Evolutionary conservation across 83 land plant species (phyloP).

Genomic region (Diphasiastrum complanatum): DNA sequence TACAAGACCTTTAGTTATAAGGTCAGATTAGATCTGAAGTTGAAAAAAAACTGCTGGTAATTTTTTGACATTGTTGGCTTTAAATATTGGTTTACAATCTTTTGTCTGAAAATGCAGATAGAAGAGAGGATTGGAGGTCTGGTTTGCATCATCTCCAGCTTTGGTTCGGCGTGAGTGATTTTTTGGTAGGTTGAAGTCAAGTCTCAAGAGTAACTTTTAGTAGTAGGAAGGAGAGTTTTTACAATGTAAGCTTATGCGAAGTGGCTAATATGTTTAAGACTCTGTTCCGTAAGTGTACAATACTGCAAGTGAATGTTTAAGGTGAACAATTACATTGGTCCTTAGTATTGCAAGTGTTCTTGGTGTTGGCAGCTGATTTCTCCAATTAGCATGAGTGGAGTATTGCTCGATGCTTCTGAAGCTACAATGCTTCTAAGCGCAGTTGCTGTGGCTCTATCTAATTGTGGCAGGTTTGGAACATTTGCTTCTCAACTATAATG

Average conservation of each 20-base stretch:
- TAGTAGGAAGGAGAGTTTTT: not conserved
- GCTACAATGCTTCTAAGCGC: conserved; percentile 85
- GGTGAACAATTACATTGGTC: not conserved
- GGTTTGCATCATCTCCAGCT: conserved; percentile 36
- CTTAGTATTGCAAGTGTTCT: not conserved
- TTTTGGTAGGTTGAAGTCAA: conserved; percentile 22
- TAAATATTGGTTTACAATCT: conserved; percentile 1
- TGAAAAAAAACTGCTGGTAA: not conserved
- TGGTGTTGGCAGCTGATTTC: conserved; percentile 85
- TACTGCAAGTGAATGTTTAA: not conserved
- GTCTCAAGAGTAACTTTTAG: not conserved
- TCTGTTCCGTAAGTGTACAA: not conserved
- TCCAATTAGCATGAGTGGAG: conserved; percentile 89
- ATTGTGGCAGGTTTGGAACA: conserved; percentile 97
- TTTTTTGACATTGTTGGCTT: not conserved
- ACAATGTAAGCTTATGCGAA: too few species aligned
- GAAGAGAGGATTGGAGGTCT: conserved; percentile 25
- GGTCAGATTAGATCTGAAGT: too few species aligned
- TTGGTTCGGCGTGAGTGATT: conserved; percentile 36
- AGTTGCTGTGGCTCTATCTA: conserved; percentile 85
- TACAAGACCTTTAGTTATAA: not conserved
- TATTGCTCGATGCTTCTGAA: conserved; percentile 91
- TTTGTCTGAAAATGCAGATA: conserved; percentile 12
- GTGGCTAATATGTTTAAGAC: conserved; percentile 6
- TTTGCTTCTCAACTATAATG: too few species aligned